phyloP scores from a whole-genome alignment of 176 grass and related monocot genomes.

The Cenchrus purpureus region DNA sequence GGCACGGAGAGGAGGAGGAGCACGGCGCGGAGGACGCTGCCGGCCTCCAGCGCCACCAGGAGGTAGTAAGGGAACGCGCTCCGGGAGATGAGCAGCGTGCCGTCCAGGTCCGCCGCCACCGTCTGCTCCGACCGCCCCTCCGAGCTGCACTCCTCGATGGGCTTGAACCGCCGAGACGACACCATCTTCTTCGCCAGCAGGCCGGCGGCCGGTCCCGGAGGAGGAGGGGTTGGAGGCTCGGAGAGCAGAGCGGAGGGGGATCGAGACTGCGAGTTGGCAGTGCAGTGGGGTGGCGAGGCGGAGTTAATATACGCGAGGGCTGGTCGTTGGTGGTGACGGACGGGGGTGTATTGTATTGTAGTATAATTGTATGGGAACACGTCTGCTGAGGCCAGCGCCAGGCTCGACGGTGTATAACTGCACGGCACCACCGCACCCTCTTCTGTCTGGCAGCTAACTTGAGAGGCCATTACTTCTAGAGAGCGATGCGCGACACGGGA shows the following conservation, averaged over 20 bases:
- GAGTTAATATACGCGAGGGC: constrained; percentile 46
- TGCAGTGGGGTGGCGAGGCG: constrained; percentile 33
- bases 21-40: constrained; percentile 75
- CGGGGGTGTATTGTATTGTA: no score
- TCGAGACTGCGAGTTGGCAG: constrained; percentile 6
- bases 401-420: constrained; percentile 58
- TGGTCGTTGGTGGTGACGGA: constrained; percentile 34
- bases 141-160: constrained; percentile 77
- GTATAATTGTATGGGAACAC: no score
- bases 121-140: constrained; percentile 73
- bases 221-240: neutral
- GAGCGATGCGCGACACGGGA: constrained; percentile 29
- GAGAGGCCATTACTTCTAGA: constrained; percentile 65
- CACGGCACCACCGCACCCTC: neutral
- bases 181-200: constrained; percentile 50
- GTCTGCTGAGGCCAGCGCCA: neutral
- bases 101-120: constrained; percentile 87
- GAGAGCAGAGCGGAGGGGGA: constrained; percentile 21
- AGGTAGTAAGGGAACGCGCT: constrained; percentile 95
- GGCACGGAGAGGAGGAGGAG: constrained; percentile 81
- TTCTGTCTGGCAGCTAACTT: constrained; percentile 66
- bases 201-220: neutral
- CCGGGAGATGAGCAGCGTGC: constrained; percentile 83
- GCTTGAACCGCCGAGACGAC: constrained; percentile 58
- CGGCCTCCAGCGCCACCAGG: constrained; percentile 92